Base-by-base conservation (phyloP, 805 yeast species). In the Scheffersomyces stipitis region DNA sequence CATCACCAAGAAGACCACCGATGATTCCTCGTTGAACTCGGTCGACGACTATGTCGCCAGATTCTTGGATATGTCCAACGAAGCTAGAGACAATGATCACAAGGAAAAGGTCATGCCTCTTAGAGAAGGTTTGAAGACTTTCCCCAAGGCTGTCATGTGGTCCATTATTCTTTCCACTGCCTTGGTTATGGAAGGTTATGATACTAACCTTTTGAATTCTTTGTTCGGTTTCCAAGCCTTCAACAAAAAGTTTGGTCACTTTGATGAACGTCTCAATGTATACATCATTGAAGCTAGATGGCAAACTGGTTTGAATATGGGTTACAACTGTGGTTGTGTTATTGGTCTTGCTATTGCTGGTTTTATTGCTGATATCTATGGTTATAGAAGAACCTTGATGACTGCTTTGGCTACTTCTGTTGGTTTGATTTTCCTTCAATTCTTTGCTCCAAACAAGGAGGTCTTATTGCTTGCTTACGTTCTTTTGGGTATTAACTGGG, bases 401-500 rank as follows among this genome's bases (percentile, higher is more conserved):
- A 36, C 42, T 33, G 58, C 64, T 18, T 53, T 66, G 42, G 35
- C 45, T 32, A 37, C 50, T 20, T 52, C 57, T 34, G 50, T 54
- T 24, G 67, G 60, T n/a, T 67, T 72, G 38, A 66, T 72, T 29
- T 75, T 75, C 47, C 58, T 75, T 29, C 60, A 63, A 32, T 75
- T 74, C 48, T 76, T 74, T 49, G 72, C 80, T 18, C 60, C 63
- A 6, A 58, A 52, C 41, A 42, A 65, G 16, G 58, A 58, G 6
- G 65, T 62, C 42, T 57, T 73, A 29, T 59, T 66, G 18, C 63
- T 58, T 9, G 76, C 76, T 33, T 72, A 72, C 42, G 48, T 71
- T 15, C 48, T 72, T 7, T 54, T 68, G 18, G 78, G 78, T 42
- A 41, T 77, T 23, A 66, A 72, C 5, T 77, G 80, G 78, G 83